phyloP scores from a whole-genome alignment of 495 filamentous ascomycete species.

The Talaromyces nanjingensis region DNA sequence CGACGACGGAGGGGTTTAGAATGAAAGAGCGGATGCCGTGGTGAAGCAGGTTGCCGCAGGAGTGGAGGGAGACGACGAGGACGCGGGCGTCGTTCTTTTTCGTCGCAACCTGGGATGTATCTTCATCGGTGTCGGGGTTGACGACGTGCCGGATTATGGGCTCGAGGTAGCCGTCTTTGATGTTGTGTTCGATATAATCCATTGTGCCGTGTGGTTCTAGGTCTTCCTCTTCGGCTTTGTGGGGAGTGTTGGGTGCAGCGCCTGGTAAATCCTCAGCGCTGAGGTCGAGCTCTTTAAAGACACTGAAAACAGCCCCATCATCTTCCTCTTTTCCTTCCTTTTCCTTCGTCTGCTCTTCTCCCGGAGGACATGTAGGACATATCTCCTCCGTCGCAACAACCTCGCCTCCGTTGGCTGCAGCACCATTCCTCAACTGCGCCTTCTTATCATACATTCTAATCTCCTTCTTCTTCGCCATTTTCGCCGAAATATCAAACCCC shows the following conservation, averaged over 20 bases:
- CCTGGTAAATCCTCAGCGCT: slow-evolving; percentile 25
- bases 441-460: slow-evolving; percentile 70
- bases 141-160: slow-evolving; percentile 69
- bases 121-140: slow-evolving; percentile 9
- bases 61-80: slow-evolving; percentile 92
- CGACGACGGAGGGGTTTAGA: slow-evolving; percentile 73
- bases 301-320: slow-evolving; percentile 25
- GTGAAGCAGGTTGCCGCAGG: slow-evolving; percentile 94
- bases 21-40: slow-evolving; percentile 82
- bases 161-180: slow-evolving; percentile 63
- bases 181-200: slow-evolving; percentile 49
- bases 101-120: slow-evolving; percentile 2
- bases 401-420: slow-evolving; percentile 31
- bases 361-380: background rate
- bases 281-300: slow-evolving; percentile 32
- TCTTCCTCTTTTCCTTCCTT: slow-evolving; percentile 18
- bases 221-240: slow-evolving; percentile 14
- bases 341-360: background rate
- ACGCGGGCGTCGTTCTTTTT: slow-evolving; percentile 36
- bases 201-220: slow-evolving; percentile 31
- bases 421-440: slow-evolving; percentile 22
- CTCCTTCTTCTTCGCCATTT: slow-evolving; percentile 50
- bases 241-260: slow-evolving; percentile 9
- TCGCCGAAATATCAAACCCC: slow-evolving; percentile 70
- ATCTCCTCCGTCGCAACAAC: background rate